Conservation (phyloP, 352 stramenopile species). For the Elongisporangium senticosum region DNA sequence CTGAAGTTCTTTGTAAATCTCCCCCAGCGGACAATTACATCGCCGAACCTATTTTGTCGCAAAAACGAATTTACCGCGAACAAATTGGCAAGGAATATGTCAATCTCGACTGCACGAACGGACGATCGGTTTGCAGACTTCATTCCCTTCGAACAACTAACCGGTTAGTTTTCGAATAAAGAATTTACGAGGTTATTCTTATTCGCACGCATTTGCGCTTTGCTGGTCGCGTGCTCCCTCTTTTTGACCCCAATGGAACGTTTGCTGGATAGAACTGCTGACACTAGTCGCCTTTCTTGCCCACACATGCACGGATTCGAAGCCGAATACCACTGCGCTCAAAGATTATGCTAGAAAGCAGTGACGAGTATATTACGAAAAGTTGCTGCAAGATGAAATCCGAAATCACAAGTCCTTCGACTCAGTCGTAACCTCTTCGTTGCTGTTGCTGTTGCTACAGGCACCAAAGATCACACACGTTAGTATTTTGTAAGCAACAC, state of each 20-base stretch:
- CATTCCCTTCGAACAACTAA: neutral
- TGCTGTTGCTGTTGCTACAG: slow-evolving; percentile 1
- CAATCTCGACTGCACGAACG: neutral
- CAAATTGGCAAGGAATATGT: neutral
- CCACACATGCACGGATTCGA: neutral
- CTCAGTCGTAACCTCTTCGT: neutral
- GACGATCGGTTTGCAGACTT: neutral
- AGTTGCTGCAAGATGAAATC: neutral
- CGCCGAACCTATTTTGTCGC: neutral
- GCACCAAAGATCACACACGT: neutral
- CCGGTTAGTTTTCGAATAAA: neutral
- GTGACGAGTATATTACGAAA: neutral
- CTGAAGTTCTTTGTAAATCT: too few relatives aligned
- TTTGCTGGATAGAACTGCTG: neutral
- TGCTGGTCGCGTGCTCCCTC: neutral
- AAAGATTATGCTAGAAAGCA: neutral
- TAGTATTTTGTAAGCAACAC: slow-evolving; percentile 3
- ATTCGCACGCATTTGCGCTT: neutral
- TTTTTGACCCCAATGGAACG: neutral
- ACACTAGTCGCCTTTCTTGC: neutral
- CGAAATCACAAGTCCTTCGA: neutral
- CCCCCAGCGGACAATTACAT: too few relatives aligned
- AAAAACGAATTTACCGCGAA: neutral
- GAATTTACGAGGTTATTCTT: neutral
- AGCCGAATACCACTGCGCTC: neutral